Percentiles rank a stretch among this genome's conserved stretches.
Conservation (phyloP, 2,329 filamentous ascomycete genomes). For the Xylaria sp. region DNA sequence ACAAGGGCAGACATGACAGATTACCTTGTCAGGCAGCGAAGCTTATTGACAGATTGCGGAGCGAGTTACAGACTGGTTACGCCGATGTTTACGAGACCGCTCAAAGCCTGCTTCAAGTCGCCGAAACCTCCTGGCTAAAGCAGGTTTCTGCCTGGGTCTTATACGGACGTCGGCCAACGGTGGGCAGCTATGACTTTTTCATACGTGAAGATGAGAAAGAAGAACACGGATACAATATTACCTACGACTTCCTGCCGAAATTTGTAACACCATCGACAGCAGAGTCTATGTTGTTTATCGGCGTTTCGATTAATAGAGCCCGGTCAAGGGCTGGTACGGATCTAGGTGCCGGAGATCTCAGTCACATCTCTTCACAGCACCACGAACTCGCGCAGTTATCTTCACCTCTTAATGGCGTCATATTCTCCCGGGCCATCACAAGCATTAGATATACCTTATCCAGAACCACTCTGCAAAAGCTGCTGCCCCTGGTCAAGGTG, state of each 20-base stretch:
- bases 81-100: conserved; percentile 83
- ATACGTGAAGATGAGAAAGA: conserved; percentile 64
- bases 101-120: conserved; percentile 75
- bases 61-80: conserved; percentile 87
- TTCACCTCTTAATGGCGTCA: conserved; percentile 78
- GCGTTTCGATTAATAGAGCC: conserved; percentile 87
- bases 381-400: conserved; percentile 72
- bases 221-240: conserved; percentile 67
- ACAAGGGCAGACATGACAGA: conserved; percentile 50
- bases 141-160: conserved; percentile 91
- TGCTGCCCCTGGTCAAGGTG: conserved; percentile 81
- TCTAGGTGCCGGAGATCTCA: conserved; percentile 60
- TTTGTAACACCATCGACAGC: conserved; percentile 82
- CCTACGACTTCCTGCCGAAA: conserved; percentile 73
- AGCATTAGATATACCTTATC: conserved; percentile 84
- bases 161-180: conserved; percentile 82
- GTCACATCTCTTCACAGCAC: conserved; percentile 75
- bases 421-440: conserved; percentile 76
- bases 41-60: conserved; percentile 80
- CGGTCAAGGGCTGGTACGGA: conserved; percentile 64
- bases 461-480: conserved; percentile 81
- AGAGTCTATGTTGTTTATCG: conserved; percentile 88
- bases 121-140: conserved; percentile 91
- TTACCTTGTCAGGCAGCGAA: conserved; percentile 71
- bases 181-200: conserved; percentile 88